Base-by-base conservation (phyloP, 2,329 filamentous ascomycete genomes). In the Raffaelea arxii region DNA sequence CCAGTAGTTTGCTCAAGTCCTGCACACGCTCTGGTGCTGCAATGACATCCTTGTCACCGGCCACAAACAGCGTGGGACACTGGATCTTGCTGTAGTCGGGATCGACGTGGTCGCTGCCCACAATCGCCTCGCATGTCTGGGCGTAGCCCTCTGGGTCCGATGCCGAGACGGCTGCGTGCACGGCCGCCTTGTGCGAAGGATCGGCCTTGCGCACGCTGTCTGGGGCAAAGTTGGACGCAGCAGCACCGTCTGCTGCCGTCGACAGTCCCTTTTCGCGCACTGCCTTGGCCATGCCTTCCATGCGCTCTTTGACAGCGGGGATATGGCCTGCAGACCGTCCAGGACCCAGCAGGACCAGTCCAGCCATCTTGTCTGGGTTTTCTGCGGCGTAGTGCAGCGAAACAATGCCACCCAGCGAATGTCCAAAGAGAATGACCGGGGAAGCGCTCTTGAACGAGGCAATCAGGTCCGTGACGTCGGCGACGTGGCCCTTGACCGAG, bases 361-460 rank as follows among this genome's bases (percentile, higher is more conserved):
- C 53, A 12, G 54, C 58, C 24, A 58, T 51, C 16, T 49, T 43
- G 12, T 51, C 46, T 25, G 60, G 54, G 47, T 59, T 43, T 25
- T 48, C 36, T n/a, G 59, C 55, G n/a, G 60, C 59, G 48, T 62
- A 62, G 25, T 65, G 62, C 43, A 65, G 55, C n/a, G 57, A 56
- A 48, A 65, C 53, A 25, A 64, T 60, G 43, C 54, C 58, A 16
- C 62, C 63, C 41, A 65, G 56, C 16, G 61, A 64, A 52, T 65
- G 62, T 18, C 62, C 62, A 42, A 65, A 51, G 42, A 64, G 50
- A 45, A 62, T 46, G 25, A 46, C 25, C 43, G 44, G 36, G 23
- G 21, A 44, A 49, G 44, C 41, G 38, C 41, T 36, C 40, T 51
- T 43, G 30, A 56, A 35, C 49, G 46, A 50, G 42, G 46, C 19